Conservation (phyloP, 331 rosid genomes). For the Phaseolus coccineus region DNA sequence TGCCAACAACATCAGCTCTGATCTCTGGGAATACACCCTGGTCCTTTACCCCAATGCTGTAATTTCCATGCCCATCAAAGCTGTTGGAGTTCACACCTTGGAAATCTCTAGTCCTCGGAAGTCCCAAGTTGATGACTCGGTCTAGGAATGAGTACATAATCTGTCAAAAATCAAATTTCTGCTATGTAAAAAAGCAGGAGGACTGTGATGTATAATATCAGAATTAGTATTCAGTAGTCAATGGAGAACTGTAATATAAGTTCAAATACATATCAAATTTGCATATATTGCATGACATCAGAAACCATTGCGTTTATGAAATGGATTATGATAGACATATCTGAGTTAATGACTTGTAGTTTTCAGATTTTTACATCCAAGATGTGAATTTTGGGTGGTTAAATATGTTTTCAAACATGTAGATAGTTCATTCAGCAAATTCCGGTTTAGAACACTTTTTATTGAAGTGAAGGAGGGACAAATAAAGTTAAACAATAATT, state of each 20-base stretch:
- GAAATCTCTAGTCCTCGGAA: conserved; percentile 96
- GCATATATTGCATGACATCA: conserved; percentile 14
- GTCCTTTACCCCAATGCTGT: conserved; percentile 69
- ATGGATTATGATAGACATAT: background rate
- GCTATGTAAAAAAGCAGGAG: no score
- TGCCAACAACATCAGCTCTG: conserved; percentile 64
- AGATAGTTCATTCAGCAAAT: background rate
- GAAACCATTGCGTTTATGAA: background rate
- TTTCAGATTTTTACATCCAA: background rate
- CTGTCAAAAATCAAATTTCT: conserved; percentile 49
- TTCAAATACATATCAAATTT: background rate
- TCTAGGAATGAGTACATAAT: conserved; percentile 86
- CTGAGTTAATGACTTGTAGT: background rate
- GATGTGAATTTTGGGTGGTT: background rate
- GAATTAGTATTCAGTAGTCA: background rate
- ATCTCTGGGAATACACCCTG: conserved; percentile 93
- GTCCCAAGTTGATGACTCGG: conserved; percentile 86
- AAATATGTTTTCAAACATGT: background rate
- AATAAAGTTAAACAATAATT: background rate
- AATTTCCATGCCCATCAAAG: conserved; percentile 91
- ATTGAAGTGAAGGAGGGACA: background rate
- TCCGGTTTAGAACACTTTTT: background rate
- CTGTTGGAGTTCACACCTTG: conserved; percentile 85
- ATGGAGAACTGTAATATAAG: conserved; percentile 35
- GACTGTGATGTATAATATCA: no score